Evolutionary conservation across 441 rosid species (phyloP), one percentile per base, ranked within the genome.

Genomic region (Adansonia rubrostipa): DNA sequence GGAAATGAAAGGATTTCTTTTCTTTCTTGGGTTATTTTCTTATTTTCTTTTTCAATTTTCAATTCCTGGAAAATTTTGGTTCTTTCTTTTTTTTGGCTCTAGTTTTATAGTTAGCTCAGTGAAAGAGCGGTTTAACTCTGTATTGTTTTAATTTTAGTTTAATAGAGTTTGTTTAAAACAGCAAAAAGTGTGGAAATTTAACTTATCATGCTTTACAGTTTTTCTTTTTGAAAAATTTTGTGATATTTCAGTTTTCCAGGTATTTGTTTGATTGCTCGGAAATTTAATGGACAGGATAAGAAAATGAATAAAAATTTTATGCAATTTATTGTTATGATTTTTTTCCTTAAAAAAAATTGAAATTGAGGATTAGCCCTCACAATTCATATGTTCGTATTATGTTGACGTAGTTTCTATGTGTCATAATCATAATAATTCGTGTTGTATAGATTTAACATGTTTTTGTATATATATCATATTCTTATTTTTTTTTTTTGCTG

Each of bases 21-120:
- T 65, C 64, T 4, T 76, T 76, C 53, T 44, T 44, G 42, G 51
- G 58, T 63, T n/a, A 28, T 28, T 22, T 62, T 62, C 14, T 8
- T 75, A 4, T 5, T 42, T 47, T 54, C 11, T 53, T 67, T 19
- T 6, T 66, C 47, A 14, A 47, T 51, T 10, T 53, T n/a, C 11
- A 1, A 44, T 77, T 9, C 6, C 58, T 17, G 74, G 42, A n/a
- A 60, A 70, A 47, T 10, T n/a, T 44, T 14, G 14, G 22, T 60
- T 19, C 54, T 50, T 14, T 50, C 7, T 65, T 22, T n/a, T 15
- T 44, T 66, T 65, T 40, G 70, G 13, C 13, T 7, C n/a, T 15
- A 40, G 6, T 42, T 36, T 40, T 0, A 3, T 3, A 64, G 14
- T 63, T 63, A 64, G n/a, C 20, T 65, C 5, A 65, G 70, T 65